Conservation (phyloP, 1,284 basidiomycete species). For the Rhizoctonia solani region DNA sequence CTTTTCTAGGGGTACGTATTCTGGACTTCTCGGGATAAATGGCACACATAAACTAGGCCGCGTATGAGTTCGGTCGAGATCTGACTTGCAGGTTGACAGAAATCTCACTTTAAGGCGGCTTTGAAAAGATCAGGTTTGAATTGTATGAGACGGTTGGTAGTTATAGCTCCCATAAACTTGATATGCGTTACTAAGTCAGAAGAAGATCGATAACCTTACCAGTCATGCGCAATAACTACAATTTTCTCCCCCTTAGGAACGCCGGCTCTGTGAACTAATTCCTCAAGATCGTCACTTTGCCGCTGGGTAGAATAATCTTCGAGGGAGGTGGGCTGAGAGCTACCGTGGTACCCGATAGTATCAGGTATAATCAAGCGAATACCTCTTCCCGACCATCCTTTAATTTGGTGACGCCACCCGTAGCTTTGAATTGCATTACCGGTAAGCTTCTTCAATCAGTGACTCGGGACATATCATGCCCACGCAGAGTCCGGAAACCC, state of each 20-base stretch:
- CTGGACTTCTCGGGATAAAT: background rate
- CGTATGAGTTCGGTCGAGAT: background rate
- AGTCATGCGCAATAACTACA: background rate
- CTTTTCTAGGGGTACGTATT: background rate
- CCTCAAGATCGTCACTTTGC: background rate
- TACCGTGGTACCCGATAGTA: background rate
- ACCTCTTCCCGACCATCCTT: background rate
- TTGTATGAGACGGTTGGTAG: background rate
- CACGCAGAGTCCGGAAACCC: constrained; percentile 8
- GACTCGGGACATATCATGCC: background rate
- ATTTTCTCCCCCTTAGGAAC: background rate
- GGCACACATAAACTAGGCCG: background rate
- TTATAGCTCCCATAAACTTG: background rate
- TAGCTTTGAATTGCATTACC: background rate
- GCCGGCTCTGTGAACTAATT: background rate
- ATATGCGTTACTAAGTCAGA: background rate
- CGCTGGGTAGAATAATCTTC: background rate
- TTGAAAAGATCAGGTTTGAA: background rate
- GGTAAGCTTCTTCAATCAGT: background rate
- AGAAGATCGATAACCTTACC: background rate
- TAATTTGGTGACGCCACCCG: background rate
- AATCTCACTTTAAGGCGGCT: background rate
- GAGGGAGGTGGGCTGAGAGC: background rate
- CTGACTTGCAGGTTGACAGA: background rate
- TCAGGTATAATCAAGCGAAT: background rate